Percentiles rank a stretch among this genome's conserved stretches.
Evolutionary conservation across 306 rosid species (phyloP).

Genomic region (Dryas drummondii): DNA sequence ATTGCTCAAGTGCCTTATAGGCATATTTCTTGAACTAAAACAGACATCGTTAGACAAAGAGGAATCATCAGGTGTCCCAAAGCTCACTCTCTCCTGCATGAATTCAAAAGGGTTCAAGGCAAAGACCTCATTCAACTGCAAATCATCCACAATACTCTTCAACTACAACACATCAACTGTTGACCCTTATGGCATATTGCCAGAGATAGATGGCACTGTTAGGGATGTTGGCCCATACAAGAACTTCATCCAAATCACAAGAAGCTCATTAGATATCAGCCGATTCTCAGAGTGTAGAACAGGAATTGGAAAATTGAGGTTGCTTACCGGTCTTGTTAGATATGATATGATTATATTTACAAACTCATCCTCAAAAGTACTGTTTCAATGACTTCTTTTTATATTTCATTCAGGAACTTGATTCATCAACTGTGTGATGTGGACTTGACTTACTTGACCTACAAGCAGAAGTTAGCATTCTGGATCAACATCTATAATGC

Average conservation of each 20-base stretch:
- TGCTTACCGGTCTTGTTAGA: slow-evolving; percentile 9
- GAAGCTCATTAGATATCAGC: slow-evolving; percentile 45
- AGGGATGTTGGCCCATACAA: slow-evolving; percentile 78
- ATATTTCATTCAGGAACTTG: slow-evolving; percentile 46
- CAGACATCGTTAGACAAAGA: slow-evolving; percentile 49
- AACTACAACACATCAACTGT: slow-evolving; percentile 41
- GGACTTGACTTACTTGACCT: slow-evolving; percentile 67
- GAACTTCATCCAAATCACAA: slow-evolving; percentile 71
- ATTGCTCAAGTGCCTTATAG: slow-evolving; percentile 58
- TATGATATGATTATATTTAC: background rate
- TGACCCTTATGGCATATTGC: slow-evolving; percentile 68
- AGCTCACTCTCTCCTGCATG: slow-evolving; percentile 64
- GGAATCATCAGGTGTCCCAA: slow-evolving; percentile 57
- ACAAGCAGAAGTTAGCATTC: slow-evolving; percentile 91
- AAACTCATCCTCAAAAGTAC: background rate
- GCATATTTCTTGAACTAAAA: slow-evolving; percentile 76
- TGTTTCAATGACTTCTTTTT: background rate
- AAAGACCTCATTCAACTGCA: slow-evolving; percentile 60
- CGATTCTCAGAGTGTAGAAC: slow-evolving; percentile 45
- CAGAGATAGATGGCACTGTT: slow-evolving; percentile 55
- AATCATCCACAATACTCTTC: slow-evolving; percentile 58
- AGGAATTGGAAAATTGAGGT: slow-evolving; percentile 64
- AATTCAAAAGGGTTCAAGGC: slow-evolving; percentile 60
- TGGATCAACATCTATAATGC: slow-evolving; percentile 96
- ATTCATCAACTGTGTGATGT: slow-evolving; percentile 59